phyloP scores from a whole-genome alignment of 768 basidiomycete species.

The Tephrocybe sp. region DNA sequence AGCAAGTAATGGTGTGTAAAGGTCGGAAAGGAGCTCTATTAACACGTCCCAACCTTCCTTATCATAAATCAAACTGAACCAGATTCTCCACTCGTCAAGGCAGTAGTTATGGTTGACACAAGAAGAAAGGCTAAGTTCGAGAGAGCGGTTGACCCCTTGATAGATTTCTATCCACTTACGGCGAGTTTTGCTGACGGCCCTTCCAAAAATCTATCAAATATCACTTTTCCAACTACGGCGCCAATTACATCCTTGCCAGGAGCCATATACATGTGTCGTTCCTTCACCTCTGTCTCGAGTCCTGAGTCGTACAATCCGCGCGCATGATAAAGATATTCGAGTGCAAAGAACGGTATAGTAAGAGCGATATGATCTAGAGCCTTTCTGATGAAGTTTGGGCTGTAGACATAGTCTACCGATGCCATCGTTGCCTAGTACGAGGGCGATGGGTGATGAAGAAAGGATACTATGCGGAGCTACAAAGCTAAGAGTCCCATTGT shows the following conservation, averaged over 20 bases:
- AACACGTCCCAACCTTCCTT: neutral
- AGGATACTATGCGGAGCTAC: too few species aligned
- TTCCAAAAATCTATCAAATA: neutral
- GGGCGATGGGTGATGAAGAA: neutral
- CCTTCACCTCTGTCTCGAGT: neutral
- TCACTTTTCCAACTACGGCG: neutral
- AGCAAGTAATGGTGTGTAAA: neutral
- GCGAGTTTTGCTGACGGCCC: neutral
- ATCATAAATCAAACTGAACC: neutral
- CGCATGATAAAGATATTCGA: neutral
- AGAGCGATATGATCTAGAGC: neutral
- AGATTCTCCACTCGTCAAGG: constrained; percentile 2
- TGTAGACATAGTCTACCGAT: neutral
- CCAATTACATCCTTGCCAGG: neutral
- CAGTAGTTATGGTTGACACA: neutral
- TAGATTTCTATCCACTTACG: neutral
- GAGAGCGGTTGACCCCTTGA: neutral
- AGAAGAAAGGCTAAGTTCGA: neutral
- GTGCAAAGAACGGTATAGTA: neutral
- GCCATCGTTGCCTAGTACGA: neutral
- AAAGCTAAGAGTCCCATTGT: too few species aligned
- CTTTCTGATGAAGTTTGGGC: neutral
- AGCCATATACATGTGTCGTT: neutral
- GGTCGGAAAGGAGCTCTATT: neutral
- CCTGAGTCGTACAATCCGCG: neutral